These are phyloP conservation scores for Backusella psychrophila DNA, from an alignment of 192 early-diverging fungal species.

Conservation along the genomic window DNA sequence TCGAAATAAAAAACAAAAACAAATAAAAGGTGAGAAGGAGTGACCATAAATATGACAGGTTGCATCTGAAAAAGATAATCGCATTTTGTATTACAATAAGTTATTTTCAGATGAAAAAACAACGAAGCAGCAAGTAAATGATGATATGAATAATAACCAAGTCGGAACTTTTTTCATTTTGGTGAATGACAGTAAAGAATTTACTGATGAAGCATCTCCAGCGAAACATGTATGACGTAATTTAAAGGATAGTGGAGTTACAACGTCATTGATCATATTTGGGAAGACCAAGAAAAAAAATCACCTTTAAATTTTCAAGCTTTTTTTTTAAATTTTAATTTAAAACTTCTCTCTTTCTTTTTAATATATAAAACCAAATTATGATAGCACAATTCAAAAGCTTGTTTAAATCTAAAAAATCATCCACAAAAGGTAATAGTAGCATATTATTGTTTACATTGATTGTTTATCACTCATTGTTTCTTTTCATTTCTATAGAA, in stretches of 20 bases:
- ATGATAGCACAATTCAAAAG: constrained; percentile 11
- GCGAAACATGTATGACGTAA: constrained; percentile 3
- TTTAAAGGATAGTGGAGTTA: not conserved
- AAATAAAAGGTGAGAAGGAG: not conserved
- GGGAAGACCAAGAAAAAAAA: not conserved
- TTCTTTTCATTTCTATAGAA: not conserved
- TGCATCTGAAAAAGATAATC: not conserved
- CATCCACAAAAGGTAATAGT: not conserved
- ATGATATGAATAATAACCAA: not conserved
- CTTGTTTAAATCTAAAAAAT: constrained; percentile 2
- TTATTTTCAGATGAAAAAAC: not conserved
- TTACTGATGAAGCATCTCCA: not conserved
- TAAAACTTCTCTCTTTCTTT: not conserved
- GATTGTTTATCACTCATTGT: not conserved
- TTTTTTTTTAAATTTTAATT: not conserved
- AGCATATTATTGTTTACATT: not conserved
- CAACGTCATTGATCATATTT: not conserved
- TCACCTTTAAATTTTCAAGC: not conserved
- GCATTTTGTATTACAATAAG: not conserved
- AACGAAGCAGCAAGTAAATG: not conserved
- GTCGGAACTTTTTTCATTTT: not conserved
- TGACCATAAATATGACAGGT: not conserved
- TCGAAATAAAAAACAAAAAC: not conserved
- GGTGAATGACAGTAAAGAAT: not conserved
- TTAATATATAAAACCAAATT: not conserved